phyloP scores from a whole-genome alignment of 306 rosid species.

The Corylus avellana region DNA sequence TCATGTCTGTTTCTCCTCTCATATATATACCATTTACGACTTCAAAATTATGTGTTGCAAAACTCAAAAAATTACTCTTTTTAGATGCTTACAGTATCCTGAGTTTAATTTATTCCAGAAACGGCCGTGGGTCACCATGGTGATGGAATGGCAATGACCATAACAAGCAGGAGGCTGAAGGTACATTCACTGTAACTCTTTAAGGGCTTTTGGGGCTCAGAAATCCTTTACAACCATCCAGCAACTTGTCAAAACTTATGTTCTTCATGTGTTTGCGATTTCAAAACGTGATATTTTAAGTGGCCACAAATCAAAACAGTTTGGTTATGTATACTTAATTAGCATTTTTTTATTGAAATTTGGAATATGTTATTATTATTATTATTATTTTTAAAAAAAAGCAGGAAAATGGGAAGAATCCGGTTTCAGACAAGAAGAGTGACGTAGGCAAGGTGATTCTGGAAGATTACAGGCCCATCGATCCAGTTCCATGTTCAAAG shows the following conservation, averaged over 20 bases:
- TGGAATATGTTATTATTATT: constrained; percentile 5
- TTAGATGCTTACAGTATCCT: neutral
- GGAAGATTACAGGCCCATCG: constrained; percentile 62
- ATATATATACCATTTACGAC: neutral
- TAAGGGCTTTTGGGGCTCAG: constrained; percentile 1
- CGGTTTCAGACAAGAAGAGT: constrained; percentile 9
- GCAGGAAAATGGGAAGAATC: constrained; percentile 41
- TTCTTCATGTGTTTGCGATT: too few relatives aligned
- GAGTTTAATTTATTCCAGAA: constrained; percentile 32
- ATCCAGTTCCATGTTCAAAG: constrained; percentile 64
- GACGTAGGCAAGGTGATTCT: constrained; percentile 29
- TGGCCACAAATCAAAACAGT: neutral
- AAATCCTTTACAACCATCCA: neutral
- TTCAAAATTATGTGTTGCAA: neutral
- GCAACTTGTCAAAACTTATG: neutral
- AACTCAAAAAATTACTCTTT: neutral
- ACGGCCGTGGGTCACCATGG: constrained; percentile 22
- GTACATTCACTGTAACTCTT: constrained; percentile 35
- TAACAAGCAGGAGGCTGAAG: constrained; percentile 60
- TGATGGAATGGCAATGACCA: constrained; percentile 26
- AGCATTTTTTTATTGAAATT: neutral
- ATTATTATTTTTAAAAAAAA: too few relatives aligned
- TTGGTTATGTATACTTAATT: neutral
- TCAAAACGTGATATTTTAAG: neutral
- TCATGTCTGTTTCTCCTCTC: neutral